A percentile compares a stretch with the other conserved stretches of the same genome.
These are phyloP conservation scores for Cystobasidiopsis lactophilus DNA, from an alignment of 768 basidiomycete species.

Conservation along the genomic window DNA sequence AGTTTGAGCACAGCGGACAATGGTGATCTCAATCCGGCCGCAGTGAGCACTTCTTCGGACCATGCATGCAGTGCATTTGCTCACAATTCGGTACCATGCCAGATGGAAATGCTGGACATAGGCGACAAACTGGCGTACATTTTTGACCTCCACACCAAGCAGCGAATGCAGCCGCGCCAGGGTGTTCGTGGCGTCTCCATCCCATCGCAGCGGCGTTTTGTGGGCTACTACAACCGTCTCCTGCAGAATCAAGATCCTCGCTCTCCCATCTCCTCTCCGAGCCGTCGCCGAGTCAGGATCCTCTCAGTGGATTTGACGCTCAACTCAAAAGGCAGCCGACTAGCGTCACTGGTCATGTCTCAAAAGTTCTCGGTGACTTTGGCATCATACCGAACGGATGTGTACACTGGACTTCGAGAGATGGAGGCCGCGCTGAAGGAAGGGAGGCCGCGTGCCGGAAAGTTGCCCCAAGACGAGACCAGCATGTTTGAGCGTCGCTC, in stretches of 20 bases:
- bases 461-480: too few species aligned
- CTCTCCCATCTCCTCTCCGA: constrained; percentile 29
- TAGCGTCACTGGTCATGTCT: constrained; percentile 13
- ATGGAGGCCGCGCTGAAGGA: constrained; percentile 11
- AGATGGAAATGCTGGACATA: constrained; percentile 1
- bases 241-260: constrained; percentile 11
- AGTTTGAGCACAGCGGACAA: background rate
- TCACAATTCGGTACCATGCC: too few species aligned
- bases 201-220: constrained; percentile 55
- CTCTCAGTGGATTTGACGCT: background rate
- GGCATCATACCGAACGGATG: constrained; percentile 54
- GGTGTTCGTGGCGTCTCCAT: constrained; percentile 26
- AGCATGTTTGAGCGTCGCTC: background rate
- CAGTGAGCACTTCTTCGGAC: too few species aligned
- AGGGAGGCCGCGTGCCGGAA: too few species aligned
- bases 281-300: constrained; percentile 17
- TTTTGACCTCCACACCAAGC: constrained; percentile 7
- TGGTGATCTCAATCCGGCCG: background rate
- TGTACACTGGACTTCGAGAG: constrained; percentile 42
- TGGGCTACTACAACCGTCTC: constrained; percentile 41
- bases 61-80: too few species aligned
- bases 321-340: constrained; percentile 10
- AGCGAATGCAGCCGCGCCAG: constrained; percentile 4
- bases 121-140: constrained; percentile 4
- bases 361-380: constrained; percentile 26